Evolutionary conservation across 495 filamentous ascomycete genomes (phyloP), one percentile per base, ranked within the genome.

Genomic region (Tuber calosporum): DNA sequence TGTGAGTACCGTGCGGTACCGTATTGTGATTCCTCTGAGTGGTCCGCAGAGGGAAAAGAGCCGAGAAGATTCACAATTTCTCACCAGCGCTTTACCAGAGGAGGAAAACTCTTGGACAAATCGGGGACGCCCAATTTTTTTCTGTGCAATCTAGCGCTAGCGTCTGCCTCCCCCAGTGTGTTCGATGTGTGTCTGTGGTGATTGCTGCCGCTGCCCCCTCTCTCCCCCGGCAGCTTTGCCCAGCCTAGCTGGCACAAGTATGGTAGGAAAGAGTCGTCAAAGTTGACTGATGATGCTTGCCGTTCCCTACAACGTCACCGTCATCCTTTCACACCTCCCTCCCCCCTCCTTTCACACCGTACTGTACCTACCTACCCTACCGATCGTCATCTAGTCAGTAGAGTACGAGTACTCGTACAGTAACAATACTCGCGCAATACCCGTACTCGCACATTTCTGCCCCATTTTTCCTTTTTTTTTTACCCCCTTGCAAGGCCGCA

Each of bases 271-370:
- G 48, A 26, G n/a, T 58, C 48, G 48, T 58, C 1, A 30, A 58
- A 30, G 48, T 58, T 26, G 48, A 58, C 48, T 58, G 48, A 58
- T 58, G 48, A 58, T 58, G 48, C 48, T 58, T 58, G 48, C n/a
- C 8, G 48, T 58, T 58, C 48, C 45, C 45, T 53, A 53, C 45
- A 58, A 58, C 48, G 48, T 58, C 48, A 58, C 48, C 48, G 48
- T 58, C 48, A 58, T 58, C n/a, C 48, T 30, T 58, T 30, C 48
- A 58, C 15, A 58, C 45, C 45, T 53, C 45, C 45, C 20, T 53
- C 48, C 48, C n/a, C 48, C 48, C 48, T 58, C 48, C 48, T 58
- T 26, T 53, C 5, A 58, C 48, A 26, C 48, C 48, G 15, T 58
- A 58, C n/a, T n/a, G 48, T 30, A 58, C 48, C n/a, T n/a, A 58